Conservation (phyloP, 805 yeast species). For the Lipomyces chichibuensis region DNA sequence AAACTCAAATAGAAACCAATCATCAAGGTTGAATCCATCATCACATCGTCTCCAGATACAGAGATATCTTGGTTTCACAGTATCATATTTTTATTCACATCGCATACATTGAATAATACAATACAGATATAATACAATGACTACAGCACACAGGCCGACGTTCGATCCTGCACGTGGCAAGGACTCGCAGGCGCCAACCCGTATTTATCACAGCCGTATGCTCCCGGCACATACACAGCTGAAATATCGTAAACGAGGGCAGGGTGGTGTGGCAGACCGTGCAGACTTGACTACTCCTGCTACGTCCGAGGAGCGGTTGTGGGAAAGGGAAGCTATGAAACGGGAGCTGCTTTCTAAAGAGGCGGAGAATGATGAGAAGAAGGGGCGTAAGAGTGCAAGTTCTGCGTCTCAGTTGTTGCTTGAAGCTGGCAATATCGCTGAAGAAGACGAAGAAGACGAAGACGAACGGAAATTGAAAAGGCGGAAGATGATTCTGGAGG, state of each 20-base stretch:
- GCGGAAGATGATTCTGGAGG: constrained; percentile 32
- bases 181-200: constrained; percentile 48
- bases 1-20: background rate
- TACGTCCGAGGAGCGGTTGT: constrained; percentile 24
- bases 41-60: no score
- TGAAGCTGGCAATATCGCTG: constrained; percentile 15
- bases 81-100: background rate
- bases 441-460: constrained; percentile 14
- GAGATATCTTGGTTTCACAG: background rate
- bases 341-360: constrained; percentile 38
- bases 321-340: constrained; percentile 37
- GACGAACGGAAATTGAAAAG: constrained; percentile 24
- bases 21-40: no score
- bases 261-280: constrained; percentile 43
- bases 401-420: constrained; percentile 12
- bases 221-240: constrained; percentile 59
- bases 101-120: background rate
- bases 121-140: constrained; percentile 50
- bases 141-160: constrained; percentile 72
- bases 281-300: constrained; percentile 17
- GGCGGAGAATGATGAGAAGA: constrained; percentile 32
- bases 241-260: constrained; percentile 50
- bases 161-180: constrained; percentile 66
- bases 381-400: constrained; percentile 11
- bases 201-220: constrained; percentile 57